These are phyloP conservation scores for Rhodotorula sp. DNA, from an alignment of 1,284 basidiomycete species.

Conservation along the genomic window DNA sequence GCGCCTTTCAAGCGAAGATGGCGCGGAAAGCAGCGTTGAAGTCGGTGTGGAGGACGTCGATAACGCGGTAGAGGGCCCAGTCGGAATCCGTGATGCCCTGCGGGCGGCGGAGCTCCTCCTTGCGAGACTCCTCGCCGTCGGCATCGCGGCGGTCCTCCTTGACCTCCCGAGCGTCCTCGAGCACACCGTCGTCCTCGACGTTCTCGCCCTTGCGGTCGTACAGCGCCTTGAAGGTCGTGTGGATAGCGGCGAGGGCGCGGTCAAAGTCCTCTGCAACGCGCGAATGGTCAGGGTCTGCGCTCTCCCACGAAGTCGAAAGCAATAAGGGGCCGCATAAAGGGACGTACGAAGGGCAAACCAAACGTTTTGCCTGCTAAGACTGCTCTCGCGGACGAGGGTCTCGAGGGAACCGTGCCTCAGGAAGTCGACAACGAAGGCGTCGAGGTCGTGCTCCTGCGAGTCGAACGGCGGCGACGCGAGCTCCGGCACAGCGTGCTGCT, in stretches of 20 bases:
- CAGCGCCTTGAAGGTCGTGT: constrained; percentile 56
- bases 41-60: constrained; percentile 55
- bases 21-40: constrained; percentile 61
- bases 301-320: too few species aligned
- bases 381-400: constrained; percentile 50
- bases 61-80: constrained; percentile 62
- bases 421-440: constrained; percentile 68
- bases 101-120: constrained; percentile 49
- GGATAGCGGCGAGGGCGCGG: constrained; percentile 58
- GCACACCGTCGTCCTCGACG: constrained; percentile 48
- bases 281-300: too few species aligned
- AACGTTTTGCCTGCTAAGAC: constrained; percentile 56
- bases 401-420: constrained; percentile 63
- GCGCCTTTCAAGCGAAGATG: constrained; percentile 56
- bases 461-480: constrained; percentile 53
- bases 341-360: constrained; percentile 59
- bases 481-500: constrained; percentile 63
- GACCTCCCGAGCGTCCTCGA: constrained; percentile 39
- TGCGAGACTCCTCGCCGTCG: constrained; percentile 46
- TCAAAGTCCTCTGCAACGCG: constrained; percentile 56
- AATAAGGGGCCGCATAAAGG: too few species aligned
- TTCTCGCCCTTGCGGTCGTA: constrained; percentile 44
- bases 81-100: constrained; percentile 51
- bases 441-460: constrained; percentile 54
- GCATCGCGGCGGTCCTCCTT: constrained; percentile 39